Evolutionary conservation across 352 stramenopile genomes (phyloP).

Genomic region (Phytopythium vexans): DNA sequence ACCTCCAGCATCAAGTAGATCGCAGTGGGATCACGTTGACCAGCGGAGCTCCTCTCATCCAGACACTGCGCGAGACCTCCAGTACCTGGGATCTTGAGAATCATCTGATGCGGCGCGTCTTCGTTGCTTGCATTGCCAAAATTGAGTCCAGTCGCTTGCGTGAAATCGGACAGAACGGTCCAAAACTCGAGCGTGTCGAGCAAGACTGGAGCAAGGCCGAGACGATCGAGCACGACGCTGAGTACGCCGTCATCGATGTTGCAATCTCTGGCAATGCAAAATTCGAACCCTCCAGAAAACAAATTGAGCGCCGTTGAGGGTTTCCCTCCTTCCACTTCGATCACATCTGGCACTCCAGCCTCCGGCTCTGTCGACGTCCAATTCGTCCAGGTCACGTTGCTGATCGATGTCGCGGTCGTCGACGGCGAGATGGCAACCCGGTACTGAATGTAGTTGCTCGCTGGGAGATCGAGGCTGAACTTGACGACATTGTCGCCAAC

Average conservation of each 20-base stretch:
- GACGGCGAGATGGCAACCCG: no score
- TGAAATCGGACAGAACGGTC: conserved; percentile 3
- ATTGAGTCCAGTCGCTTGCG: neutral
- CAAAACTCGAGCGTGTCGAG: neutral
- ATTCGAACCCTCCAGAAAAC: conserved; percentile 16
- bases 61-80: neutral
- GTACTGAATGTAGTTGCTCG: no score
- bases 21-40: no score
- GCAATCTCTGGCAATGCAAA: conserved; percentile 10
- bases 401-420: no score
- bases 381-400: neutral
- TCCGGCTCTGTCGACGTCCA: no score
- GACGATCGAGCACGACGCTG: conserved; percentile 12
- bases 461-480: no score
- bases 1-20: no score
- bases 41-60: no score
- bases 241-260: conserved; percentile 10
- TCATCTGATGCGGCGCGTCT: neutral
- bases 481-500: no score
- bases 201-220: neutral
- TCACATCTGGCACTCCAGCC: no score
- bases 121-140: neutral
- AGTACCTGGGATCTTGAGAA: neutral
- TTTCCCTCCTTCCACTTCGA: no score
- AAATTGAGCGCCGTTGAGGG: conserved; percentile 6